A percentile compares a stretch with the other conserved stretches of the same genome.
Evolutionary conservation across 164 flowering plant species (phyloP).

Genomic region (Nymphaea colorata): DNA sequence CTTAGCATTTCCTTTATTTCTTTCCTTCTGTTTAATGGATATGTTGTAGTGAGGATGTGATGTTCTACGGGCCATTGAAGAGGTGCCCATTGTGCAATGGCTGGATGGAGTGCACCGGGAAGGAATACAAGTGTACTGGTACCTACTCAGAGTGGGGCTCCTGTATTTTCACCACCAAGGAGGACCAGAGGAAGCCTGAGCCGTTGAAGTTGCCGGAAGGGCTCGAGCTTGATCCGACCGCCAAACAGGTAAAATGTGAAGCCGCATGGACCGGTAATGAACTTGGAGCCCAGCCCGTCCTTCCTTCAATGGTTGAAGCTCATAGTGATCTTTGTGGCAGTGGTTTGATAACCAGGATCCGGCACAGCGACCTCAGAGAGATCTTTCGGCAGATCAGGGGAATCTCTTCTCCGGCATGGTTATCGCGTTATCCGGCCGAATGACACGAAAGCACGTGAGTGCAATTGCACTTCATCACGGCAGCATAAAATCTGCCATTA

Average conservation of each 20-base stretch:
- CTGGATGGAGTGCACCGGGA: conserved; percentile 27
- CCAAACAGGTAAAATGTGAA: conserved; percentile 6
- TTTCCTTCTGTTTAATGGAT: not conserved
- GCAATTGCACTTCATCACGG: no score
- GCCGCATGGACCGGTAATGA: not conserved
- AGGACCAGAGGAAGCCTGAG: conserved; percentile 43
- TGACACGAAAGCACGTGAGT: conserved; percentile 54
- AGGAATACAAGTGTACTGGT: conserved; percentile 37
- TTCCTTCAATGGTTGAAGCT: not conserved
- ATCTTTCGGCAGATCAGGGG: conserved; percentile 5
- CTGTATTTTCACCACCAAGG: conserved; percentile 45
- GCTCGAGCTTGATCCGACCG: conserved; percentile 16
- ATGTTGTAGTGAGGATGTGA: conserved; percentile 46
- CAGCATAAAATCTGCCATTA: no score
- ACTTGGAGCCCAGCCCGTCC: not conserved
- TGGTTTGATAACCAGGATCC: conserved; percentile 45
- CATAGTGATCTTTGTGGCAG: conserved; percentile 12
- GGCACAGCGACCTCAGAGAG: conserved; percentile 24
- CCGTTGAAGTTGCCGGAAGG: conserved; percentile 36
- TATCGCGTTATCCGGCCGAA: conserved; percentile 56
- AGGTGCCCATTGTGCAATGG: conserved; percentile 52
- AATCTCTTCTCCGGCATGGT: conserved; percentile 55
- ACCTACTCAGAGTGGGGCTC: conserved; percentile 58
- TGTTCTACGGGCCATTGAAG: conserved; percentile 55
- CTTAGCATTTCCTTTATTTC: no score